Conservation (phyloP, 2,329 filamentous ascomycete genomes). For the Cercospora sesami region DNA sequence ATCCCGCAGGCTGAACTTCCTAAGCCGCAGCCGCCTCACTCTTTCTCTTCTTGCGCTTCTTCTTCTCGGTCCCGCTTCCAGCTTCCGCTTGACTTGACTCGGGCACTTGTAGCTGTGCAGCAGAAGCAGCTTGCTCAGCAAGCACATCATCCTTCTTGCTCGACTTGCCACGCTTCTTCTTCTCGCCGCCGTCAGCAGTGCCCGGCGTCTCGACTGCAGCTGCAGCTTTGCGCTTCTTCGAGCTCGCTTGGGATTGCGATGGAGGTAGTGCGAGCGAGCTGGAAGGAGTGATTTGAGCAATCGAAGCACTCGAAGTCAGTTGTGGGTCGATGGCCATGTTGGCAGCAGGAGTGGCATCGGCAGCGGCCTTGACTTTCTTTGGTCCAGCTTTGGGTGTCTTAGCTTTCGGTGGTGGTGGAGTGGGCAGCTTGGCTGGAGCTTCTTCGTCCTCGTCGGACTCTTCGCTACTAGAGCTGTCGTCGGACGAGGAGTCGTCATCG, state of each 20-base stretch:
- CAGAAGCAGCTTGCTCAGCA: conserved; percentile 11
- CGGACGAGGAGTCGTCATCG: conserved; percentile 17
- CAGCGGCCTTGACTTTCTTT: conserved; percentile 33
- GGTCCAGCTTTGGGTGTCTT: conserved; percentile 39
- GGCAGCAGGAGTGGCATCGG: conserved; percentile 31
- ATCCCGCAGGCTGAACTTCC: not conserved
- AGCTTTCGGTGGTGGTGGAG: conserved; percentile 35
- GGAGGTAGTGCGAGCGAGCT: conserved; percentile 22
- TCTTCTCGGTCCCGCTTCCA: conserved; percentile 29
- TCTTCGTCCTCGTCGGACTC: conserved; percentile 35
- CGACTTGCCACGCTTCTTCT: conserved; percentile 37
- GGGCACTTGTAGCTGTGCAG: conserved; percentile 17
- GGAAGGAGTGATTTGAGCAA: conserved; percentile 18
- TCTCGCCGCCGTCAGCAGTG: conserved; percentile 29
- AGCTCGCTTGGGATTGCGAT: conserved; percentile 20
- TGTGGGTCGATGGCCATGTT: conserved; percentile 16
- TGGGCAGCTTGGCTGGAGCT: conserved; percentile 35
- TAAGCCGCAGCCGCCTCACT: conserved; percentile 25
- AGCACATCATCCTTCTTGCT: conserved; percentile 31
- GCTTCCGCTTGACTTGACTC: conserved; percentile 22
- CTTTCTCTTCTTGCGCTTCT: conserved; percentile 40
- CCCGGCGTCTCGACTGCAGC: conserved; percentile 26
- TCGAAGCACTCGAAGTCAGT: not conserved
- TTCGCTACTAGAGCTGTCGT: conserved; percentile 24
- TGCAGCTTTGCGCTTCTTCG: conserved; percentile 36